Base-by-base conservation (phyloP, 306 rosid species). In the Calophaca sinica region DNA sequence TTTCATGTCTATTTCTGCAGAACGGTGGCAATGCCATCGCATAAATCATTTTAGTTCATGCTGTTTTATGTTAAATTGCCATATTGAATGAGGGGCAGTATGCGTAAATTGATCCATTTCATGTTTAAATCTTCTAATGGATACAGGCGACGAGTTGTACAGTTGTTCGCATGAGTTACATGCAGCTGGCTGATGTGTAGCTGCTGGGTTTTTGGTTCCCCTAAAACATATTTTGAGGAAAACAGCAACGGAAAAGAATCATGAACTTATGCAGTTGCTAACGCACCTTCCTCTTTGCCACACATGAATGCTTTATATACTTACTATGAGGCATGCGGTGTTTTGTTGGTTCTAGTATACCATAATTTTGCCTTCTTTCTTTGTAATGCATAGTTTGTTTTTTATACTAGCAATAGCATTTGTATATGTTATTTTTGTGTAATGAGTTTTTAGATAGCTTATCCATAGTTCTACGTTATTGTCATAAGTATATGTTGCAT, bases 81-180 rank as follows among this genome's bases (percentile, higher is more conserved):
- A 59, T 44, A 31, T 62, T 9, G 12, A 53, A 53, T 12, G 4
- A 48, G 66, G 68, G 26, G 48, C 51, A 72, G 14, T 51, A 67
- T 45, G 50, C 66, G 75, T 70, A 46, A 68, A 68, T 55, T 68
- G 32, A 39, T 26, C 57, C 39, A 54, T 38, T 79, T 55, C 70
- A 49, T 41, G 42, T 78, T 45, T 45, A 78, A 55, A 74, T 63
- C 52, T 74, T 78, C 53, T 32, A 5, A 72, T 59, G 49, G 65
- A 45, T 75, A 49, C 77, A 62, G 45, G 77, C 66, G 69, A 68
- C 29, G 2, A 68, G 80, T 80, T 77, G 83, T 84, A 81, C 79
- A 74, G 81, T 70, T 50, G 48, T 45, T 74, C 73, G 75, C 68
- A 20, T 66, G 45, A 44, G 11, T 42, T 68, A 57, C 73, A 72